Evolutionary conservation across 805 yeast species (phyloP).

Genomic region (Candida odintsovae): DNA sequence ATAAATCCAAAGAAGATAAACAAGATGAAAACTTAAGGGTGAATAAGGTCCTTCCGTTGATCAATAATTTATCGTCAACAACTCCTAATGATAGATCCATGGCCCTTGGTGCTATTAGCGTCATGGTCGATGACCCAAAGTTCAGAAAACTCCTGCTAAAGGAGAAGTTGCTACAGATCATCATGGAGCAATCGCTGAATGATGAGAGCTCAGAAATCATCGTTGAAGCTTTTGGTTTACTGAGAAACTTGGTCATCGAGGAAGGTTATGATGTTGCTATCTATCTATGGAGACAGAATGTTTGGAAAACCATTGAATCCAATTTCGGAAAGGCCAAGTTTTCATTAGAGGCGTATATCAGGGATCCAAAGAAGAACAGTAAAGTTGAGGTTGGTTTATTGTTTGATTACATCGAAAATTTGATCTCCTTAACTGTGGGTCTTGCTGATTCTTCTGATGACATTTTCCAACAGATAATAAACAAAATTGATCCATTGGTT

Average conservation of each 20-base stretch:
- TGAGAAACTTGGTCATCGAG: slow-evolving; percentile 75
- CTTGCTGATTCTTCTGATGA: slow-evolving; percentile 60
- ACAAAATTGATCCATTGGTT: slow-evolving; percentile 21
- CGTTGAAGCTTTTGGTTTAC: slow-evolving; percentile 73
- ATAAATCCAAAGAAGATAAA: slow-evolving; percentile 28
- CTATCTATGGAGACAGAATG: slow-evolving; percentile 70
- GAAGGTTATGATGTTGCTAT: slow-evolving; percentile 83
- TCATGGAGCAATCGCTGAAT: slow-evolving; percentile 58
- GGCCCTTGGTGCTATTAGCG: slow-evolving; percentile 69
- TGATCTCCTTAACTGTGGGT: slow-evolving; percentile 62
- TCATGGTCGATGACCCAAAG: slow-evolving; percentile 61
- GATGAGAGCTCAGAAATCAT: slow-evolving; percentile 72
- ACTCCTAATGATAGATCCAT: slow-evolving; percentile 68
- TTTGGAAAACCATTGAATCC: slow-evolving; percentile 56
- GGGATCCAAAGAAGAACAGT: slow-evolving; percentile 9
- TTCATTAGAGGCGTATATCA: slow-evolving; percentile 40
- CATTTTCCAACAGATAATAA: slow-evolving; percentile 40
- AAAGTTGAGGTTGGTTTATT: slow-evolving; percentile 44
- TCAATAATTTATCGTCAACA: slow-evolving; percentile 56
- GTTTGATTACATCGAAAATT: slow-evolving; percentile 66
- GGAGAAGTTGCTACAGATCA: slow-evolving; percentile 60
- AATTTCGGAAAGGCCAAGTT: slow-evolving; percentile 45
- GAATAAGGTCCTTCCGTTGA: slow-evolving; percentile 61
- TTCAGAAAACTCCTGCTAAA: slow-evolving; percentile 61
- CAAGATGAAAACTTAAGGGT: slow-evolving; percentile 45